Percentiles rank a stretch among this genome's conserved stretches.
These are phyloP conservation scores for Hyphopichia buzzinii DNA, from an alignment of 1,139 yeast genomes.

Conservation along the genomic window DNA sequence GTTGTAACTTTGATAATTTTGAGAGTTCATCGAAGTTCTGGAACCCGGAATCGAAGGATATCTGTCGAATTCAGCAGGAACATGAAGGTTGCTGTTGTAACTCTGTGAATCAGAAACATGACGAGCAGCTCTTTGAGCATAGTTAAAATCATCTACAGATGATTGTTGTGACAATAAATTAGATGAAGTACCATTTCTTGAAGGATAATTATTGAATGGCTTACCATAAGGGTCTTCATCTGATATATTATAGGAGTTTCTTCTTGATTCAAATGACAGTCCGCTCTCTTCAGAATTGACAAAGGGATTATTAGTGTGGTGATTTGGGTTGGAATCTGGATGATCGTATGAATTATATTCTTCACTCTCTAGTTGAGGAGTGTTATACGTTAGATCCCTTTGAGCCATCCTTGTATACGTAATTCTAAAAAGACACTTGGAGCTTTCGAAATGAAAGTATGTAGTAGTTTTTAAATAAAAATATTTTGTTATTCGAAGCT, in stretches of 20 bases:
- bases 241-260: slow-evolving; percentile 17
- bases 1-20: background rate
- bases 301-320: slow-evolving; percentile 20
- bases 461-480: no score
- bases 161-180: slow-evolving; percentile 33
- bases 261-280: slow-evolving; percentile 24
- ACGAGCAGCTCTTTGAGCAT: background rate
- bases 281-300: slow-evolving; percentile 22
- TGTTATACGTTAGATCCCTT: slow-evolving; percentile 35
- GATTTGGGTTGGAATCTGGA: slow-evolving; percentile 1
- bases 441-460: background rate
- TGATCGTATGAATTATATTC: slow-evolving; percentile 3
- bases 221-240: slow-evolving; percentile 34
- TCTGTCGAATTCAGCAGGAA: slow-evolving; percentile 45
- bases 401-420: slow-evolving; percentile 30
- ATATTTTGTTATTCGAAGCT: no score
- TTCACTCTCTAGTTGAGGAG: slow-evolving; percentile 13
- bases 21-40: slow-evolving; percentile 13
- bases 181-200: slow-evolving; percentile 42
- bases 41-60: slow-evolving; percentile 41
- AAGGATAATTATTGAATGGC: slow-evolving; percentile 39
- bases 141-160: slow-evolving; percentile 17
- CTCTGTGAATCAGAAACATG: slow-evolving; percentile 4
- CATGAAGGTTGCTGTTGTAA: slow-evolving; percentile 1
- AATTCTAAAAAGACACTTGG: no score